Evolutionary conservation across 805 yeast species (phyloP), one percentile per base, ranked within the genome.

Genomic region (Myxozyma neotropica): DNA sequence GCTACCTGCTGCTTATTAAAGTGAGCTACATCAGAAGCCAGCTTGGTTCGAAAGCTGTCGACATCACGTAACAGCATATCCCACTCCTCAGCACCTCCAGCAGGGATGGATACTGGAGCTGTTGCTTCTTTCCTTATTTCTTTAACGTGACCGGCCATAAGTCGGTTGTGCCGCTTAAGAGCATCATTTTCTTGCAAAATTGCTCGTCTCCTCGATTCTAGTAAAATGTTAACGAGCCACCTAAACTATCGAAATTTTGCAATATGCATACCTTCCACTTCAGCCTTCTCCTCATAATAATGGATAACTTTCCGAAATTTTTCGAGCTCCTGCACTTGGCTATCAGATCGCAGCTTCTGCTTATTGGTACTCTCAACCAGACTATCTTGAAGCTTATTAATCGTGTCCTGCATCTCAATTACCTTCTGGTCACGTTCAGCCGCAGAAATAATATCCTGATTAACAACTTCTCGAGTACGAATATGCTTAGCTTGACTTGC

Each of bases 401-500:
- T 71, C 58, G 73, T 74, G 27, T 67, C 68, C 66, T 77, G 78
- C 77, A 78, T 74, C 48, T 73, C 74, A 45, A 68, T 72, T 13
- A 78, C 63, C 38, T 72, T 70, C 39, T 71, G 70, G 31, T 73
- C 76, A 55, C 80, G 68, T 19, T 77, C 77, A 3, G 72, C 75
- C 2, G 71, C 70, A 12, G 74, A 72, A 12, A 75, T 65, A 52
- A 75, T 60, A 54, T 76, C 79, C 57, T 78, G 78, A 67, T 83
- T 82, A 57, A 79, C 69, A n/a, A 68, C 80, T 0, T 93, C 95
- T n/a, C 74, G 73, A 26, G 89, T 85, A 53, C 80, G 80, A 64
- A 89, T 88, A 64, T 77, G 78, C 68, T 88, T 86, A 2, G 90
- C 93, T 61, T 86, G 83, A 17, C 83, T 85, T 0, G 96, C 95